Conservation (phyloP, 1,284 basidiomycete genomes). For the Tilletia walkeri region DNA sequence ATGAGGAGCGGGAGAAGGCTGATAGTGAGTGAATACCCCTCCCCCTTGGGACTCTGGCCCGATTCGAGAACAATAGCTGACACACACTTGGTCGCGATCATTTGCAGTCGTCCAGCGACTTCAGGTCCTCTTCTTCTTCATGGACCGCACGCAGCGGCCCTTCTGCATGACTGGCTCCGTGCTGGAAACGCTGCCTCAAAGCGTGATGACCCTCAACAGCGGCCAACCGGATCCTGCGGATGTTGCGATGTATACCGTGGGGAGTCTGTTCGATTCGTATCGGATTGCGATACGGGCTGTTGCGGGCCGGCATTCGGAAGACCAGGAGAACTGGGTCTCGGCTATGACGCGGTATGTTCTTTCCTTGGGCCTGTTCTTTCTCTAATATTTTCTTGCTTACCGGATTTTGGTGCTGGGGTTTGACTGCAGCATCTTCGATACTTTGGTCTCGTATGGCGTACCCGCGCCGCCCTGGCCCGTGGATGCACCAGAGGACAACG, state of each 20-base stretch:
- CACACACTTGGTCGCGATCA: too few species aligned
- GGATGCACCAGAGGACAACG: background rate
- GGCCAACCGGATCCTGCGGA: slow-evolving; percentile 5
- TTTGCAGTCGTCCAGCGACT: slow-evolving; percentile 2
- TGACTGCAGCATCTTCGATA: background rate
- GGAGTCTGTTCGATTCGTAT: slow-evolving; percentile 10
- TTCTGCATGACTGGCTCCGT: slow-evolving; percentile 8
- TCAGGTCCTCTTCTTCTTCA: slow-evolving; percentile 9
- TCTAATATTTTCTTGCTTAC: too few species aligned
- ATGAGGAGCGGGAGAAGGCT: slow-evolving; percentile 5
- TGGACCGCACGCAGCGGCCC: slow-evolving; percentile 1
- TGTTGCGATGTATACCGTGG: background rate
- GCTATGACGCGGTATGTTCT: background rate
- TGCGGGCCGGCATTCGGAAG: slow-evolving; percentile 4
- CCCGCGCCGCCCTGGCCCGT: background rate
- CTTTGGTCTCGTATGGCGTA: background rate
- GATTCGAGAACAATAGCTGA: too few species aligned
- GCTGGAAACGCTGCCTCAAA: slow-evolving; percentile 9
- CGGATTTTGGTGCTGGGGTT: too few species aligned
- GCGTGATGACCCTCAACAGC: slow-evolving; percentile 12
- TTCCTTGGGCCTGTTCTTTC: background rate
- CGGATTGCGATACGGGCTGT: slow-evolving; percentile 2
- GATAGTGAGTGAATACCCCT: background rate
- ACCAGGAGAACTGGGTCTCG: background rate
- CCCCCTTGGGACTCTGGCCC: background rate